Conservation (phyloP, 768 basidiomycete genomes). For the Tricholomella constricta region DNA sequence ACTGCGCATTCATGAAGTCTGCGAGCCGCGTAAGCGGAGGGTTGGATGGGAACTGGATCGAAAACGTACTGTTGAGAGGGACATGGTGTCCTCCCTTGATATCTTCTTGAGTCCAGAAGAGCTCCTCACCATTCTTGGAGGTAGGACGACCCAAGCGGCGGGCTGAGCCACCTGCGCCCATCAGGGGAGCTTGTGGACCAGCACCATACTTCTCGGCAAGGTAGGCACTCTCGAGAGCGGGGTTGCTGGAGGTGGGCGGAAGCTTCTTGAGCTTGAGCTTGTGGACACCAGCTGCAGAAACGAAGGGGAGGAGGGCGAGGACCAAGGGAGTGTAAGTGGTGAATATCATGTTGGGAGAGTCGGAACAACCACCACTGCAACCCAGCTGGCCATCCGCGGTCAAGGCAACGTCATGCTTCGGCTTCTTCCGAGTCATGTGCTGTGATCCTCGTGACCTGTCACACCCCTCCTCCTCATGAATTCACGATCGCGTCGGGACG, state of each 20-base stretch:
- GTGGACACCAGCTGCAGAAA: constrained; percentile 64
- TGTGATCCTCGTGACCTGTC: not conserved
- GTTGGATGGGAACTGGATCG: not conserved
- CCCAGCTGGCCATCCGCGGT: not conserved
- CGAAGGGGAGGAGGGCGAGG: constrained; percentile 49
- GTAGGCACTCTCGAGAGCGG: constrained; percentile 74
- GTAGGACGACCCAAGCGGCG: constrained; percentile 50
- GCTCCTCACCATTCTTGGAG: constrained; percentile 50
- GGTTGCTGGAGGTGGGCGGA: constrained; percentile 58
- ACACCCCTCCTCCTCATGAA: constrained; percentile 24
- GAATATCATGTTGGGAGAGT: constrained; percentile 45
- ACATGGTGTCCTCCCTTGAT: constrained; percentile 80
- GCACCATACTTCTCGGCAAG: constrained; percentile 94
- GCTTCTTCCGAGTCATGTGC: constrained; percentile 13
- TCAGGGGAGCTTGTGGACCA: constrained; percentile 55
- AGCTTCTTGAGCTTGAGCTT: constrained; percentile 91
- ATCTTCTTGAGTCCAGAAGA: constrained; percentile 83
- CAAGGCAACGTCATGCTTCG: constrained; percentile 21
- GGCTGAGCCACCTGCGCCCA: constrained; percentile 75
- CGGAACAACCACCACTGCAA: constrained; percentile 7
- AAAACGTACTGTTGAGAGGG: constrained; percentile 82
- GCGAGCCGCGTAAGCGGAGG: constrained; percentile 6
- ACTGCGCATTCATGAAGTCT: constrained; percentile 99
- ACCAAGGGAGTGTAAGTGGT: constrained; percentile 35
- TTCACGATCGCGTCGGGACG: constrained; percentile 29